These are phyloP conservation scores for Groenewaldozyma auringiensis DNA, from an alignment of 1,139 yeast genomes.

Conservation along the genomic window DNA sequence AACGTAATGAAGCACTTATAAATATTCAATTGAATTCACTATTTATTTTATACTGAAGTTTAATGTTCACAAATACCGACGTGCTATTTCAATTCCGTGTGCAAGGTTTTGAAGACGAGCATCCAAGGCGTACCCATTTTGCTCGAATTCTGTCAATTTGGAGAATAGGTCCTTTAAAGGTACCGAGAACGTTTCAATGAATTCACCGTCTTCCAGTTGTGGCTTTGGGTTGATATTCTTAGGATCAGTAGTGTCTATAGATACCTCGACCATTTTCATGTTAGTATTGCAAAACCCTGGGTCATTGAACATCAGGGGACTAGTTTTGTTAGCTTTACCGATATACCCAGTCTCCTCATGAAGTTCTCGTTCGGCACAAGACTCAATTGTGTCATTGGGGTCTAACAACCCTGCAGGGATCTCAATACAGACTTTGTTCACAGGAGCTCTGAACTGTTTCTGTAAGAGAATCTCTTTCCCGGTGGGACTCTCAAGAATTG, in stretches of 20 bases:
- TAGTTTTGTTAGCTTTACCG: constrained; percentile 48
- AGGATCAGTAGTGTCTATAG: constrained; percentile 59
- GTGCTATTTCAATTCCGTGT: constrained; percentile 54
- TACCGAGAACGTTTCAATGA: constrained; percentile 68
- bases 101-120: constrained; percentile 85
- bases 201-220: constrained; percentile 80
- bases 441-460: constrained; percentile 90
- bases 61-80: constrained; percentile 4
- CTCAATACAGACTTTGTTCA: constrained; percentile 78
- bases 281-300: constrained; percentile 95
- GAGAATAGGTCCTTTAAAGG: constrained; percentile 54
- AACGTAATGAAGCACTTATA: too few relatives aligned
- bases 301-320: constrained; percentile 67
- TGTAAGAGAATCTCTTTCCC: constrained; percentile 61
- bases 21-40: not conserved
- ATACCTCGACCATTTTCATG: constrained; percentile 68
- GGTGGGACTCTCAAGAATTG: constrained; percentile 48
- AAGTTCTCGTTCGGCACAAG: constrained; percentile 81
- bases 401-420: constrained; percentile 94
- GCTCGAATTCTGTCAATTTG: constrained; percentile 43
- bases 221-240: constrained; percentile 64
- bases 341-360: constrained; percentile 88
- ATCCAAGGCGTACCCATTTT: constrained; percentile 69
- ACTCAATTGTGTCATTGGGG: constrained; percentile 66
- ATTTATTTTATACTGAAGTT: not conserved